These are phyloP conservation scores for Fagus sylvatica DNA, from an alignment of 306 rosid species.

Conservation along the genomic window DNA sequence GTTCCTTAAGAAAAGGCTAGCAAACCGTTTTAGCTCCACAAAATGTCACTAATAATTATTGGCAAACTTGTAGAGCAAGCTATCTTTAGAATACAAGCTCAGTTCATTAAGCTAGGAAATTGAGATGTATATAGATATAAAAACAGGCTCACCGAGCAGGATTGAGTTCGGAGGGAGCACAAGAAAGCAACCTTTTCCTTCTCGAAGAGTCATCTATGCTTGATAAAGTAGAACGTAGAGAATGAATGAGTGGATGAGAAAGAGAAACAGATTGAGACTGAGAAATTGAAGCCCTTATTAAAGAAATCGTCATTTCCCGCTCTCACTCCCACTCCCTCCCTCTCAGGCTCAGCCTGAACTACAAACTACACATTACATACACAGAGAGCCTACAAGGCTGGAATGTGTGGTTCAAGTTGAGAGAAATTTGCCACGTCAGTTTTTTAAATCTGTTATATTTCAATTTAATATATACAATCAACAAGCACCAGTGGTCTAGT, in stretches of 20 bases:
- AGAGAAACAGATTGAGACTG: conserved; percentile 43
- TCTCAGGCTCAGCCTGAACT: conserved; percentile 17
- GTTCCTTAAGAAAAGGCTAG: no score
- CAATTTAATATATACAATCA: neutral
- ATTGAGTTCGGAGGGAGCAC: conserved; percentile 48
- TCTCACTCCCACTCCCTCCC: conserved; percentile 26
- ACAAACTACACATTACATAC: neutral
- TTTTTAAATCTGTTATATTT: no score
- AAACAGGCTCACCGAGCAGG: conserved; percentile 52
- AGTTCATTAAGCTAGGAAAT: neutral
- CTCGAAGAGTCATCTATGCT: conserved; percentile 37
- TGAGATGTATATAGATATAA: neutral
- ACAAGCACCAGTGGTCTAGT: conserved; percentile 15
- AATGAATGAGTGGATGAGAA: conserved; percentile 28
- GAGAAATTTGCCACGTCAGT: no score
- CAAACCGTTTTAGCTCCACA: no score
- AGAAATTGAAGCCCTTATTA: conserved; percentile 53
- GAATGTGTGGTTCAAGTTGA: conserved; percentile 10
- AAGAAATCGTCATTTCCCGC: conserved; percentile 71
- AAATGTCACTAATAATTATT: no score
- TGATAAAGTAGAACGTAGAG: conserved; percentile 29
- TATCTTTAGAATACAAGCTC: neutral
- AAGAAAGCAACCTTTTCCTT: conserved; percentile 46
- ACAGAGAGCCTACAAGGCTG: neutral
- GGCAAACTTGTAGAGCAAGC: no score